Conservation (phyloP, 2,329 filamentous ascomycete genomes). For the Berkeleyomyces rouxiae region DNA sequence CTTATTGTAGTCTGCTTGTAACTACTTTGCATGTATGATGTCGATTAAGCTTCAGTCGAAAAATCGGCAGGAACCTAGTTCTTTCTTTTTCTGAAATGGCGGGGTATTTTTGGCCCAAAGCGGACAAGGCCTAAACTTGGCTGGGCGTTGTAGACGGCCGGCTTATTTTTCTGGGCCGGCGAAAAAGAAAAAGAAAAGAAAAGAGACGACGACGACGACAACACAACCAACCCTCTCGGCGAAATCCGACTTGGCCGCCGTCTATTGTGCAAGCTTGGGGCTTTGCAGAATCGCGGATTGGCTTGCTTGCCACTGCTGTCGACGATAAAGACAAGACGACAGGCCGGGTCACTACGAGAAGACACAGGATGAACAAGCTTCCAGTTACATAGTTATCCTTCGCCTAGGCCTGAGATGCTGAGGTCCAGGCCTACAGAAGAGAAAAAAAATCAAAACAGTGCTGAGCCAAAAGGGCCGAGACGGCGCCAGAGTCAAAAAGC, state of each 20-base stretch:
- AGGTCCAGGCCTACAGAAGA: not conserved
- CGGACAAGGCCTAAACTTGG: not conserved
- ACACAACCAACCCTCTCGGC: not conserved
- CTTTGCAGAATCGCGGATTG: not conserved
- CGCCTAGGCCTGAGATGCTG: not conserved
- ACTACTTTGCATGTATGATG: not conserved
- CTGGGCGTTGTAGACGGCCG: not conserved
- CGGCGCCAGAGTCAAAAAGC: not conserved
- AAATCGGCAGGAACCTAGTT: conserved; percentile 4
- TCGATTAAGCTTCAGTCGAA: not conserved
- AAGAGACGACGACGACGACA: not conserved
- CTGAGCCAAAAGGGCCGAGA: not conserved
- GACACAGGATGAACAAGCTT: conserved; percentile 1
- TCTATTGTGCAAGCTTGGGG: not conserved
- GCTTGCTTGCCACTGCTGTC: not conserved
- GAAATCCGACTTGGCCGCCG: not conserved
- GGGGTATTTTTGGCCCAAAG: conserved; percentile 2
- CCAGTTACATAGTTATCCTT: not conserved
- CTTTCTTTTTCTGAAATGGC: not conserved
- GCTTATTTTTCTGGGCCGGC: not conserved
- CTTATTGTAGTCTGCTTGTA: not conserved
- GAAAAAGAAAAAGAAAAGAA: not conserved
- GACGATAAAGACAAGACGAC: not conserved
- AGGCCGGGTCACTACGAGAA: not conserved
- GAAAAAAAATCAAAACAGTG: not conserved